Conservation (phyloP, 225 moss, liverwort and hornwort species). For the Sphagnum contortum region DNA sequence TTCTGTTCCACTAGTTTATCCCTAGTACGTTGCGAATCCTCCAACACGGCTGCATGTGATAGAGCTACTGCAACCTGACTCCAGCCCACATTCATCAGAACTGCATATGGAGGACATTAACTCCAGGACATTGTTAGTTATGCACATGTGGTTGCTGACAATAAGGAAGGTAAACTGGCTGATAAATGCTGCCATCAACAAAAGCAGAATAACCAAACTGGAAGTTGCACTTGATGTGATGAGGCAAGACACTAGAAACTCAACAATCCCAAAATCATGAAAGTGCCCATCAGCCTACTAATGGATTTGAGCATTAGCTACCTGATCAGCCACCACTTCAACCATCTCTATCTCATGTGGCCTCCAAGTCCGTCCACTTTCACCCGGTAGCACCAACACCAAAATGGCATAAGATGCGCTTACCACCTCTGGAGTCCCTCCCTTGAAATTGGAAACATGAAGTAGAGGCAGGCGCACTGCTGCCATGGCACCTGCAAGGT, state of each 20-base stretch:
- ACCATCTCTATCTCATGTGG: slow-evolving; percentile 84
- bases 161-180: no score
- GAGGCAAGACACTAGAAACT: no score
- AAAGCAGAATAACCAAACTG: no score
- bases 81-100: background rate
- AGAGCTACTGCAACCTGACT: slow-evolving; percentile 85
- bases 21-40: slow-evolving; percentile 81
- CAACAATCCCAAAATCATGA: no score
- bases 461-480: slow-evolving; percentile 83
- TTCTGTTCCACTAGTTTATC: slow-evolving; percentile 78
- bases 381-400: slow-evolving; percentile 76
- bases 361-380: slow-evolving; percentile 67
- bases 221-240: no score
- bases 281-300: no score
- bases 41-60: slow-evolving; percentile 89
- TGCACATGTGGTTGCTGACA: no score
- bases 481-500: slow-evolving; percentile 70
- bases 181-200: no score
- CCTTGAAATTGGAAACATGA: slow-evolving; percentile 82
- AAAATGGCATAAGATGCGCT: slow-evolving; percentile 82
- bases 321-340: slow-evolving; percentile 96
- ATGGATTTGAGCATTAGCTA: slow-evolving; percentile 5
- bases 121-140: background rate
- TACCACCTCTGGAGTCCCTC: slow-evolving; percentile 76
- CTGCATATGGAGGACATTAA: background rate